phyloP scores from a whole-genome alignment of 345 rosid genomes.

The Ceriops tagal region DNA sequence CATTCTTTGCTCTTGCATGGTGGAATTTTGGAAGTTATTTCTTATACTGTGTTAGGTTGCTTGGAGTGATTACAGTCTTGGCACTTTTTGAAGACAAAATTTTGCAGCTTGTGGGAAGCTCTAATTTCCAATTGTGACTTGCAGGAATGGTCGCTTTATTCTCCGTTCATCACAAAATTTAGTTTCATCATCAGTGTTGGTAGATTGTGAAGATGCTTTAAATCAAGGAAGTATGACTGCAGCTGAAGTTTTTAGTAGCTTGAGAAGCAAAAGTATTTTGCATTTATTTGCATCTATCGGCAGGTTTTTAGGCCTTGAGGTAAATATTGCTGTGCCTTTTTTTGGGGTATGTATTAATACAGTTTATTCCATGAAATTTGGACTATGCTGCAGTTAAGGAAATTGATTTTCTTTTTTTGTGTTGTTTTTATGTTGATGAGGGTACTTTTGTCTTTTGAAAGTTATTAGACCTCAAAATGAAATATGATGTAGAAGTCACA shows the following conservation, averaged over 20 bases:
- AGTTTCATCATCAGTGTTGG: slow-evolving; percentile 47
- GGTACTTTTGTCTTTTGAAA: too few relatives aligned
- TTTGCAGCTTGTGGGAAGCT: slow-evolving; percentile 7
- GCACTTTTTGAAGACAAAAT: slow-evolving; percentile 3
- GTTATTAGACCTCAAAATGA: too few relatives aligned
- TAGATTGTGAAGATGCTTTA: slow-evolving; percentile 86
- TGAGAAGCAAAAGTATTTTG: slow-evolving; percentile 87
- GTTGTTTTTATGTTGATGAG: too few relatives aligned
- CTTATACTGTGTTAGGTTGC: too few relatives aligned
- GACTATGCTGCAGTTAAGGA: too few relatives aligned
- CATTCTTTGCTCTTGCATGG: too few relatives aligned
- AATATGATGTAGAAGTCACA: too few relatives aligned
- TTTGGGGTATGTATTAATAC: background rate
- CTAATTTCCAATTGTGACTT: slow-evolving; percentile 22
- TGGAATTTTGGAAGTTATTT: too few relatives aligned
- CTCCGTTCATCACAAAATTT: slow-evolving; percentile 71
- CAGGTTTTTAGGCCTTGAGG: slow-evolving; percentile 96
- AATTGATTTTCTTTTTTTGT: too few relatives aligned
- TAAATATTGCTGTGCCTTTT: slow-evolving; percentile 15
- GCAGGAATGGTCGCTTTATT: slow-evolving; percentile 88
- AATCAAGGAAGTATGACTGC: slow-evolving; percentile 82
- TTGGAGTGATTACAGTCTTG: background rate
- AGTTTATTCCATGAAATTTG: too few relatives aligned
- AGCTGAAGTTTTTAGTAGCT: slow-evolving; percentile 69
- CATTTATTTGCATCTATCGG: slow-evolving; percentile 82